phyloP scores from a whole-genome alignment of 169 alveolate species.

The Theileria sp. region DNA sequence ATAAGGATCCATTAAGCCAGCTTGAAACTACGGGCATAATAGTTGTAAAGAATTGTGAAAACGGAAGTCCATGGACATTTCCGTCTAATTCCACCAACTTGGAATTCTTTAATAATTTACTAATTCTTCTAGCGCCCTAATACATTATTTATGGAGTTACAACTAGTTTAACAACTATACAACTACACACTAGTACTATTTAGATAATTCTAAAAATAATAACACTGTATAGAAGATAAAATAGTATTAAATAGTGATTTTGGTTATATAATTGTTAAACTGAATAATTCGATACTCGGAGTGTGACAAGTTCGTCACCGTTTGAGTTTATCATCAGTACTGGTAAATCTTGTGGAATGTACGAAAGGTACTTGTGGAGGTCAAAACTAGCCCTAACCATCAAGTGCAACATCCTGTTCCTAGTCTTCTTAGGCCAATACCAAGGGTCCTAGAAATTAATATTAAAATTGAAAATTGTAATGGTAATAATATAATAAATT shows the following conservation, averaged over 20 bases:
- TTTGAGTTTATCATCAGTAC: slow-evolving; percentile 57
- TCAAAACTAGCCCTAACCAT: slow-evolving; percentile 50
- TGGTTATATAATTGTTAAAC: not conserved
- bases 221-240: too few species aligned
- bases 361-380: slow-evolving; percentile 38
- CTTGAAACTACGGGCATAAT: slow-evolving; percentile 15
- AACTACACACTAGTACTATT: too few species aligned
- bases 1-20: not conserved
- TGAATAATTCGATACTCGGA: slow-evolving; percentile 14
- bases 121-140: slow-evolving; percentile 20
- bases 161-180: too few species aligned
- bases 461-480: too few species aligned
- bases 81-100: slow-evolving; percentile 50
- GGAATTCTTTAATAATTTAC: not conserved
- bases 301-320: slow-evolving; percentile 45
- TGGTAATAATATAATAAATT: too few species aligned
- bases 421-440: slow-evolving; percentile 9
- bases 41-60: slow-evolving; percentile 18
- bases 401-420: slow-evolving; percentile 49
- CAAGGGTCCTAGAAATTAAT: slow-evolving; percentile 45
- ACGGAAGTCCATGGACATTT: slow-evolving; percentile 30
- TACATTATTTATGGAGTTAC: not conserved
- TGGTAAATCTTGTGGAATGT: slow-evolving; percentile 58
- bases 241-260: not conserved
- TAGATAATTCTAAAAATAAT: too few species aligned